Percentiles rank a stretch among this genome's conserved stretches.
These are phyloP conservation scores for Hypseocharis bilobata DNA, from an alignment of 441 rosid species.

Conservation along the genomic window DNA sequence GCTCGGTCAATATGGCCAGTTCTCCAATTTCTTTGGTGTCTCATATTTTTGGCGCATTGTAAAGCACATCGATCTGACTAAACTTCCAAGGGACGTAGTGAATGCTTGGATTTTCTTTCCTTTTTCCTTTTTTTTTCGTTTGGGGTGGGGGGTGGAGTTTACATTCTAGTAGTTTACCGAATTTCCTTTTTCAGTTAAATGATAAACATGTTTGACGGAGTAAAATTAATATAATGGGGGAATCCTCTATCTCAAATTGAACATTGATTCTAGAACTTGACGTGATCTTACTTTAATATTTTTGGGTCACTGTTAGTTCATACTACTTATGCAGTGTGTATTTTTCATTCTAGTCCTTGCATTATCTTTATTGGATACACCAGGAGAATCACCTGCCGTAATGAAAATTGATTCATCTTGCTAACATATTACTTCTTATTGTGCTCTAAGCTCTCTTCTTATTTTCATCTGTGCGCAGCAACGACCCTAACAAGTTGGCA, in stretches of 20 bases:
- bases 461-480: conserved; percentile 38
- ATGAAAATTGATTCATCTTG: not conserved
- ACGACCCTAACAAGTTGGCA: conserved; percentile 99
- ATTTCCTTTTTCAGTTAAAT: too few relatives aligned
- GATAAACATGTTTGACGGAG: not conserved
- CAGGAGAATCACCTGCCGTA: not conserved
- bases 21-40: not conserved
- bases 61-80: too few relatives aligned
- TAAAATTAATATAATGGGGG: not conserved
- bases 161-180: too few relatives aligned
- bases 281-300: not conserved
- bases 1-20: not conserved
- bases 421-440: not conserved
- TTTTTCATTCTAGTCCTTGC: not conserved
- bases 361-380: not conserved
- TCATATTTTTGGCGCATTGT: not conserved
- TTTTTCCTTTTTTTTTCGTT: too few relatives aligned
- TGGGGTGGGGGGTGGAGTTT: too few relatives aligned
- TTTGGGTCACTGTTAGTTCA: not conserved
- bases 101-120: too few relatives aligned
- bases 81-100: not conserved
- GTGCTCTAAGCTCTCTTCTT: not conserved
- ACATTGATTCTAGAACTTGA: not conserved
- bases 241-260: not conserved
- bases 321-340: not conserved